Conservation (phyloP, 2,329 filamentous ascomycete species). For the Claviceps capensis region DNA sequence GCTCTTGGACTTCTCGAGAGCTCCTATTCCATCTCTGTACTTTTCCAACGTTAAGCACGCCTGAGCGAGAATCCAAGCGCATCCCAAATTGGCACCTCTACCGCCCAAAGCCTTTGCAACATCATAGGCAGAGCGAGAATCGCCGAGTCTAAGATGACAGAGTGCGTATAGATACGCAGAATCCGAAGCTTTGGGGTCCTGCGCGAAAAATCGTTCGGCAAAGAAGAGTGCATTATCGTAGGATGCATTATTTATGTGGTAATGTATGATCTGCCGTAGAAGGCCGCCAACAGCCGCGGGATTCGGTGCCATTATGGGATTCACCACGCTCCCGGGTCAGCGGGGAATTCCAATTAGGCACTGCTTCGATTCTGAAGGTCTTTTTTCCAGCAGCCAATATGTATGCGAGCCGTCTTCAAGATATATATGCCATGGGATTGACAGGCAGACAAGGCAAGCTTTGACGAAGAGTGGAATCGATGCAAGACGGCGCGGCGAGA, state of each 20-base stretch:
- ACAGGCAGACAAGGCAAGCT: neutral
- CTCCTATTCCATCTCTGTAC: conserved; percentile 67
- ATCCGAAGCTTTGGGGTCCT: conserved; percentile 70
- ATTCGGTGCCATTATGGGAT: conserved; percentile 37
- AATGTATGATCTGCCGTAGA: conserved; percentile 46
- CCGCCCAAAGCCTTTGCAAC: conserved; percentile 57
- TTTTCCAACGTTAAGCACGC: conserved; percentile 69
- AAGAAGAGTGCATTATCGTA: conserved; percentile 88
- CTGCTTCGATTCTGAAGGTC: neutral
- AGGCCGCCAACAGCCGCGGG: conserved; percentile 35
- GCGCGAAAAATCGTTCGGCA: conserved; percentile 70
- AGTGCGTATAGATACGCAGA: conserved; percentile 71
- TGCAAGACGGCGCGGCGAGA: neutral
- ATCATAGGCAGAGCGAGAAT: conserved; percentile 77
- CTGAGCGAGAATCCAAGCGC: conserved; percentile 84
- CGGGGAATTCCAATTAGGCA: neutral
- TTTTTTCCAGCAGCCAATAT: neutral
- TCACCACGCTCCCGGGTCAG: conserved; percentile 3
- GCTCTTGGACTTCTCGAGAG: conserved; percentile 68
- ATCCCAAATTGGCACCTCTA: conserved; percentile 66
- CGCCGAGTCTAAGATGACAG: conserved; percentile 70
- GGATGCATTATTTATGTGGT: conserved; percentile 78
- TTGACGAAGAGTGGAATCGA: neutral
- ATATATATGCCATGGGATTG: conserved; percentile 2
- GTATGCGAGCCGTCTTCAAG: conserved; percentile 1